Conservation (phyloP, 148 eudicot genomes). For the Chenopodium formosanum region DNA sequence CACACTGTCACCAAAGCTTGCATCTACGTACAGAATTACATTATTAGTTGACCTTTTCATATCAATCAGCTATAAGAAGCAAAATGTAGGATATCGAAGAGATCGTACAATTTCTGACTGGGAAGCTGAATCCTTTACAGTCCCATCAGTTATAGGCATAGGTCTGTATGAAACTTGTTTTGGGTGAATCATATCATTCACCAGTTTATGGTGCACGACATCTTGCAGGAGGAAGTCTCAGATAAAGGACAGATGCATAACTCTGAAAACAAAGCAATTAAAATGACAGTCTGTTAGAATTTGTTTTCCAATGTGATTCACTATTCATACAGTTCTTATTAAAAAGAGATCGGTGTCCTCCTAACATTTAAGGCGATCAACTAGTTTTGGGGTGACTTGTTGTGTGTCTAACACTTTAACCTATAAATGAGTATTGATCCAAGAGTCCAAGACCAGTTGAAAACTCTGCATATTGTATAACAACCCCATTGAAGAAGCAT, state of each 20-base stretch:
- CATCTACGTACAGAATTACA: conserved; percentile 30
- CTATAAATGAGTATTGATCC: too few species aligned
- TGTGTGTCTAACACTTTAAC: too few species aligned
- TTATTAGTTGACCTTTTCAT: background rate
- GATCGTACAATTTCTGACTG: conserved; percentile 29
- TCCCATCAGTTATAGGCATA: conserved; percentile 31
- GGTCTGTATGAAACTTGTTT: conserved; percentile 53
- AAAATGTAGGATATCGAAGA: background rate
- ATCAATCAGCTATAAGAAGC: background rate
- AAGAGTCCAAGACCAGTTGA: too few species aligned
- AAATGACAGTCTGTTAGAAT: too few species aligned
- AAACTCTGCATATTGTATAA: too few species aligned
- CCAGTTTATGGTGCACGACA: conserved; percentile 63
- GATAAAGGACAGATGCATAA: conserved; percentile 70
- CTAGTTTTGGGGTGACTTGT: too few species aligned
- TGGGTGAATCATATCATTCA: conserved; percentile 59
- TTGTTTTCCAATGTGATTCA: too few species aligned
- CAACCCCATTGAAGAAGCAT: too few species aligned
- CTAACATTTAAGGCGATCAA: too few species aligned
- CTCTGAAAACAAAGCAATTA: conserved; percentile 41
- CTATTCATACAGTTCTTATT: too few species aligned
- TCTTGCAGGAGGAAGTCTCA: conserved; percentile 60
- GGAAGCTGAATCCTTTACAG: conserved; percentile 21
- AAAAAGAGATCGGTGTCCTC: too few species aligned
- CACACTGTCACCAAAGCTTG: conserved; percentile 40